phyloP scores from a whole-genome alignment of 805 yeast genomes.

The Tetrapisispora fleetii region DNA sequence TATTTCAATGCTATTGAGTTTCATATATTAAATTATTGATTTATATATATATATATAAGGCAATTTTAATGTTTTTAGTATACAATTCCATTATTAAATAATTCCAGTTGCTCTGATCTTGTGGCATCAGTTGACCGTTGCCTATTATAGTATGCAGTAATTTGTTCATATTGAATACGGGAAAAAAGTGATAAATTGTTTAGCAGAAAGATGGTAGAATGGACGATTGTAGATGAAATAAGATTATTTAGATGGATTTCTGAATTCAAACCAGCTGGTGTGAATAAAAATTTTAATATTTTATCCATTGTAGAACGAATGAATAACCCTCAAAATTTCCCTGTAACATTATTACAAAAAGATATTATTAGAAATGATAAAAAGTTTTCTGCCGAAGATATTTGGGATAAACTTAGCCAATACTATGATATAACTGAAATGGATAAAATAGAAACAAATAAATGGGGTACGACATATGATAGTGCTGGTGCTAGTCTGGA shows the following conservation, averaged over 20 bases:
- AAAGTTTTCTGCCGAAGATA: conserved; percentile 37
- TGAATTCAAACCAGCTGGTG: conserved; percentile 61
- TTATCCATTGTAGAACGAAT: conserved; percentile 26
- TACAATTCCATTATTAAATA: too few species aligned
- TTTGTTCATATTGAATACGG: too few species aligned
- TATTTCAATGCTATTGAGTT: too few species aligned
- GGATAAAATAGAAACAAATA: conserved; percentile 39
- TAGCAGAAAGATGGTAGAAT: conserved; percentile 21
- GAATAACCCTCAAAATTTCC: conserved; percentile 35
- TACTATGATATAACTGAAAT: conserved; percentile 49
- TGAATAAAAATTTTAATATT: conserved; percentile 36
- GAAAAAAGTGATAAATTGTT: not conserved
- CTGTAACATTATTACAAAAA: conserved; percentile 26
- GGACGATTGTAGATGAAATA: conserved; percentile 57
- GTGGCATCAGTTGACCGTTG: too few species aligned
- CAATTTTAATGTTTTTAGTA: too few species aligned
- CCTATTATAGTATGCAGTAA: too few species aligned
- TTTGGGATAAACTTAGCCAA: conserved; percentile 46
- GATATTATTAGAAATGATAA: conserved; percentile 14
- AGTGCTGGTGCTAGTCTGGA: not conserved
- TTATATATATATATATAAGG: too few species aligned
- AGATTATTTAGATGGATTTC: conserved; percentile 51
- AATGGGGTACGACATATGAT: not conserved
- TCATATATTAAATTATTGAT: too few species aligned
- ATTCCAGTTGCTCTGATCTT: too few species aligned